Percentiles rank a stretch among this genome's conserved stretches.
Evolutionary conservation across 176 grass and related monocot genomes (phyloP).

Genomic region (Musa schizocarpa): DNA sequence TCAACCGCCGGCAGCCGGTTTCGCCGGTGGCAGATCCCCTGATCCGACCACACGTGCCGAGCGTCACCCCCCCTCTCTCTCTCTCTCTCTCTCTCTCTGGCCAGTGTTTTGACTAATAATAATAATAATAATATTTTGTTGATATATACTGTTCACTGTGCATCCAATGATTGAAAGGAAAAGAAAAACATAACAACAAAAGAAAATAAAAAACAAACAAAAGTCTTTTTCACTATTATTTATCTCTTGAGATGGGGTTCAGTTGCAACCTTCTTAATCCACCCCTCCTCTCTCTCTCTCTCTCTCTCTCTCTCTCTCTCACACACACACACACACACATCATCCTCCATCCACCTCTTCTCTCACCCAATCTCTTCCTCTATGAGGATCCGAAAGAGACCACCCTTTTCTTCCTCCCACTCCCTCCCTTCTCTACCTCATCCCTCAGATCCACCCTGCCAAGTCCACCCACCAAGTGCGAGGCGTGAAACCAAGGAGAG

Average conservation of each 20-base stretch:
- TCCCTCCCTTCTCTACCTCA: background rate
- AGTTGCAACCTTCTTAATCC: slow-evolving; percentile 51
- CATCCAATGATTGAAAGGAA: background rate
- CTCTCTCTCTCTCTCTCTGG: no score
- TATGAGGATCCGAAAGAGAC: slow-evolving; percentile 87
- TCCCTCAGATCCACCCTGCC: slow-evolving; percentile 42
- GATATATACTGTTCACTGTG: no score
- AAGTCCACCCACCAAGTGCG: background rate
- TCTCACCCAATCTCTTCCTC: slow-evolving; percentile 11
- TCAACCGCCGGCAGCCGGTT: no score
- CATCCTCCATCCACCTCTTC: slow-evolving; percentile 13
- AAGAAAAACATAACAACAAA: slow-evolving; percentile 14
- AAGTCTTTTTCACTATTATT: slow-evolving; percentile 27
- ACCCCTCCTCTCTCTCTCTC: background rate
- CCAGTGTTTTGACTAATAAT: no score
- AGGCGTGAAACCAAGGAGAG: slow-evolving; percentile 1
- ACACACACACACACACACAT: background rate
- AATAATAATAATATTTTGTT: no score
- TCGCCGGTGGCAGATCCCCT: no score
- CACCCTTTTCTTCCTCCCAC: slow-evolving; percentile 15
- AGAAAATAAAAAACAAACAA: slow-evolving; percentile 29
- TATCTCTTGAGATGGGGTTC: background rate
- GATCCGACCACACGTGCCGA: no score
- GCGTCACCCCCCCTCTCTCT: no score
- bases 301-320: slow-evolving; percentile 4